Conservation (phyloP, 2,329 filamentous ascomycete genomes). For the Daldinia sp. region DNA sequence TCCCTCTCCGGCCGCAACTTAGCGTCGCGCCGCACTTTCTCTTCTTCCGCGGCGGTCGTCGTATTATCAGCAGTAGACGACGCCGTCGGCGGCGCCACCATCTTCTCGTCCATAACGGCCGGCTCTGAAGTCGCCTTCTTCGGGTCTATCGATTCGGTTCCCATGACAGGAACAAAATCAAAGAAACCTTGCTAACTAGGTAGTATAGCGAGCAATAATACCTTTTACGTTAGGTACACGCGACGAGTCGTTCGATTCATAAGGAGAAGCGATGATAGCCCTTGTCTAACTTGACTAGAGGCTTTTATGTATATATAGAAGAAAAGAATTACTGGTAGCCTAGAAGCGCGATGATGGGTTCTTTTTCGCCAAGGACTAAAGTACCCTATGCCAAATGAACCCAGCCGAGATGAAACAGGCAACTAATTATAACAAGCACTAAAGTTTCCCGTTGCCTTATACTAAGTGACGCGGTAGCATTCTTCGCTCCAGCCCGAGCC, state of each 20-base stretch:
- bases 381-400: background rate
- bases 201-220: background rate
- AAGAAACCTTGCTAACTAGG: background rate
- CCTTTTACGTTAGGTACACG: background rate
- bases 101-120: conserved; percentile 22
- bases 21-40: conserved; percentile 50
- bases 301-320: background rate
- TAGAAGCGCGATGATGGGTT: background rate
- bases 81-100: conserved; percentile 11
- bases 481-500: background rate
- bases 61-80: conserved; percentile 15
- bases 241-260: background rate
- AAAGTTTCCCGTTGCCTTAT: background rate
- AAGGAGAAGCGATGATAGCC: background rate
- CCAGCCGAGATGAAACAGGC: conserved; percentile 31
- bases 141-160: conserved; percentile 35
- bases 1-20: conserved; percentile 60
- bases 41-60: conserved; percentile 44
- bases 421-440: conserved; percentile 9
- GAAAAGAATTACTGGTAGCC: background rate
- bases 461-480: background rate
- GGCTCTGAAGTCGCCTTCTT: conserved; percentile 5
- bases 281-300: background rate
- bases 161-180: conserved; percentile 32
- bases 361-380: conserved; percentile 9